A percentile compares a stretch with the other conserved stretches of the same genome.
Conservation (phyloP, 1,284 basidiomycete species). For the Malassezia obtusa region DNA sequence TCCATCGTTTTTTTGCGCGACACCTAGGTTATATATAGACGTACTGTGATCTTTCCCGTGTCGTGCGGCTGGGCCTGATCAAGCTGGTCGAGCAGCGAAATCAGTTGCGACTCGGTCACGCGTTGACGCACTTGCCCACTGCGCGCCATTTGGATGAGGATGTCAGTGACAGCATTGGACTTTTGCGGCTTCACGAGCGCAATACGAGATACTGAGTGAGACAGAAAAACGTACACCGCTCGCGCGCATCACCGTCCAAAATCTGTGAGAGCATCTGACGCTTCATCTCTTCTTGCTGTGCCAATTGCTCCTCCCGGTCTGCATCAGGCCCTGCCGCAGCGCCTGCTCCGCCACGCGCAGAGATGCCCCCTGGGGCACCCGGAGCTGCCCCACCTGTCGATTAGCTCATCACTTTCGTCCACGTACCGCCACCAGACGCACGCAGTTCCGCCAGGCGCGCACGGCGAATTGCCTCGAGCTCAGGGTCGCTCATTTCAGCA, state of each 20-base stretch:
- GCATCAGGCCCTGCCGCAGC: conserved; percentile 48
- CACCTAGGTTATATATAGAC: conserved; percentile 14
- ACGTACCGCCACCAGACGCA: conserved; percentile 6
- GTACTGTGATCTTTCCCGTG: conserved; percentile 40
- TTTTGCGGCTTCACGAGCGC: conserved; percentile 80
- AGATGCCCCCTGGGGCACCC: background rate
- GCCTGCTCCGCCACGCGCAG: conserved; percentile 17
- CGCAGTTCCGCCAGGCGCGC: conserved; percentile 44
- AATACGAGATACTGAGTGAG: conserved; percentile 67
- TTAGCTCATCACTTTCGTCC: background rate
- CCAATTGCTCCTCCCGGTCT: conserved; percentile 41
- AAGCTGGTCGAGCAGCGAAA: conserved; percentile 84
- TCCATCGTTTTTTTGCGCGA: conserved; percentile 14
- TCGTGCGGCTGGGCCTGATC: conserved; percentile 33
- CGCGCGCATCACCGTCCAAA: conserved; percentile 73
- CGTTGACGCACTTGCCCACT: conserved; percentile 76
- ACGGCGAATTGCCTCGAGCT: conserved; percentile 45
- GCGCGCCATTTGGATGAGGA: conserved; percentile 82
- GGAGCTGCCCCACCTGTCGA: background rate
- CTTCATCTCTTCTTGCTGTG: conserved; percentile 52
- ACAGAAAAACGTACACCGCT: conserved; percentile 62
- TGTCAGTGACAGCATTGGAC: conserved; percentile 72
- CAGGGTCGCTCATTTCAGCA: conserved; percentile 44
- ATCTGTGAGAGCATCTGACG: conserved; percentile 69
- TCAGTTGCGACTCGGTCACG: conserved; percentile 78